Evolutionary conservation across 1,284 basidiomycete genomes (phyloP), one percentile per base, ranked within the genome.

Genomic region (Naganishia cerealis): DNA sequence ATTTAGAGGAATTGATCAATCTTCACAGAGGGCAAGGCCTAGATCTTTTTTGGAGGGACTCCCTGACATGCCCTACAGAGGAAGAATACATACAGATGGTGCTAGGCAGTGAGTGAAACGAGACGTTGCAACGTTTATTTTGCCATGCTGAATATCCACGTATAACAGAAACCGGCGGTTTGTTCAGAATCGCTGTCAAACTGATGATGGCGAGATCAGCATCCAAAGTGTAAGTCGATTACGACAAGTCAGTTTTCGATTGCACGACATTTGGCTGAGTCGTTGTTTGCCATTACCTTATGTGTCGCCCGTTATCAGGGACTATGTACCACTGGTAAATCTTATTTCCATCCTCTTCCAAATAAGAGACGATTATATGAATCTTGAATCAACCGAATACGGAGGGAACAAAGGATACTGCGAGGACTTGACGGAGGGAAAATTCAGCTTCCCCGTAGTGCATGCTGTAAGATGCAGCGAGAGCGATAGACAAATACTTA

Each of bases 291-390:
- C n/a, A 10, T 52, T 9, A 33, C 42, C 40, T 18, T 29, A n/a
- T n/a, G 21, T 29, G 38, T 26, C 21, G 4, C 21, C 12, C 15
- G 50, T 39, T 43, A 16, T 38, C 70, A 96, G 93, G 21, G 87
- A 95, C 78, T 95, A 90, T 71, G 86, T 97, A 0, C 93, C 94
- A 0, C 85, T 99, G 1, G 91, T 95, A 67, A 97, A 97, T 78
- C 85, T 98, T 12, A 90, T 99, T 71, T 93, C 95, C 1, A 86
- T 98, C 16, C 91, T 88, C 75, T 98, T 95, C 78, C 96, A 99
- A 79, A 96, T 99, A 72, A 84, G 94, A 29, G 96, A 99, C 77
- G 95, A 99, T 78, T 92, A 95, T 70, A 92, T 96, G 89, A 99
- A 99, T 77, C 82, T 99, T 40, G 89, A 94, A 75, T 92, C 90